Evolutionary conservation across 2,329 filamentous ascomycete genomes (phyloP).

Genomic region (Aaosphaeria arxii): DNA sequence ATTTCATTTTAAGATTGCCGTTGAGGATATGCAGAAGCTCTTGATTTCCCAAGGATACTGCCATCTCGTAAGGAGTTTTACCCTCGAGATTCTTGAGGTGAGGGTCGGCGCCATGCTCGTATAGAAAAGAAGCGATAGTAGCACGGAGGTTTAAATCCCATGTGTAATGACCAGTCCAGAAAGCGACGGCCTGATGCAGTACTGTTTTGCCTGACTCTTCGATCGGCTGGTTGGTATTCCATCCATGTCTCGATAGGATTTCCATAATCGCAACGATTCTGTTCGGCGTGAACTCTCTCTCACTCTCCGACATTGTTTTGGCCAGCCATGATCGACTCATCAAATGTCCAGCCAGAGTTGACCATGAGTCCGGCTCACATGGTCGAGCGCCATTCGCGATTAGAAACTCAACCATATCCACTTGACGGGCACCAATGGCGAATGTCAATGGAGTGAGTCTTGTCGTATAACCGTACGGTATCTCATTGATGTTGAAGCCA

Average conservation of each 20-base stretch:
- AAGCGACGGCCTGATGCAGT: conserved; percentile 20
- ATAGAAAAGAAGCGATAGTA: conserved; percentile 12
- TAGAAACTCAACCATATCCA: conserved; percentile 18
- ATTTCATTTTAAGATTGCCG: background rate
- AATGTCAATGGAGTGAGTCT: conserved; percentile 15
- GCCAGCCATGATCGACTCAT: conserved; percentile 19
- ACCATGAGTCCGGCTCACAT: conserved; percentile 17
- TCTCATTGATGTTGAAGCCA: conserved; percentile 16
- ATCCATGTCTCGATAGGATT: conserved; percentile 14
- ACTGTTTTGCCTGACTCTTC: conserved; percentile 12
- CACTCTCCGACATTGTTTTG: conserved; percentile 18
- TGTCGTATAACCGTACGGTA: conserved; percentile 21
- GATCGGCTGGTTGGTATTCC: conserved; percentile 15
- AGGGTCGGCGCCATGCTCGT: conserved; percentile 13
- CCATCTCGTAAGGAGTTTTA: conserved; percentile 16
- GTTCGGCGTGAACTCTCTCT: conserved; percentile 10
- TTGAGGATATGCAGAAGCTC: conserved; percentile 12
- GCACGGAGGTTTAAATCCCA: conserved; percentile 16
- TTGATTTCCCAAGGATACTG: conserved; percentile 13
- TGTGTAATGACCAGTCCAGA: conserved; percentile 17
- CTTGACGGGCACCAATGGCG: conserved; percentile 20
- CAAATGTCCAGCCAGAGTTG: conserved; percentile 15
- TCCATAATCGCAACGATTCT: conserved; percentile 12
- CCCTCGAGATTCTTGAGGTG: conserved; percentile 12
- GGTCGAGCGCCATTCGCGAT: conserved; percentile 13